phyloP scores from a whole-genome alignment of 1,284 basidiomycete genomes.

The Cystobasidium sp. region DNA sequence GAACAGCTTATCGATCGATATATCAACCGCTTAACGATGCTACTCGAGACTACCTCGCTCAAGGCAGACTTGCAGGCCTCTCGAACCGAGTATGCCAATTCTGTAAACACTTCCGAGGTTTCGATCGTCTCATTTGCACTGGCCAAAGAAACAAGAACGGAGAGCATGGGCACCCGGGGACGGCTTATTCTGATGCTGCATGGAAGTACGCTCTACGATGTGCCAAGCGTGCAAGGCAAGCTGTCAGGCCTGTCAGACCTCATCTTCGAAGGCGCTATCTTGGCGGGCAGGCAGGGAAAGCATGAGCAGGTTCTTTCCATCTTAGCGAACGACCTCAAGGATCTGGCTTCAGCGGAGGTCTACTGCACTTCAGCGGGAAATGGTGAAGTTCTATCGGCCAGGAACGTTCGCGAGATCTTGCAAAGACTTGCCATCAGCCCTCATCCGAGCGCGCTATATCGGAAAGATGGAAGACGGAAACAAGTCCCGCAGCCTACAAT shows the following conservation, averaged over 20 bases:
- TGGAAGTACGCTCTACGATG: slow-evolving; percentile 20
- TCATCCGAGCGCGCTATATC: slow-evolving; percentile 29
- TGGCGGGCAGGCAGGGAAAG: slow-evolving; percentile 20
- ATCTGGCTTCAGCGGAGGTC: slow-evolving; percentile 34
- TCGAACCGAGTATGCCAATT: slow-evolving; percentile 21
- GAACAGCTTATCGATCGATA: slow-evolving; percentile 48
- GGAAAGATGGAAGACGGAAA: slow-evolving; percentile 34
- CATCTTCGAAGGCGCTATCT: slow-evolving; percentile 23
- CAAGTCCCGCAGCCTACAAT: not conserved
- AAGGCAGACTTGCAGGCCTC: slow-evolving; percentile 39
- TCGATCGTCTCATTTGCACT: slow-evolving; percentile 28
- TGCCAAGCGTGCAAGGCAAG: not conserved
- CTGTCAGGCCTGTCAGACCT: slow-evolving; percentile 3
- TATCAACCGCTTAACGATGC: slow-evolving; percentile 36
- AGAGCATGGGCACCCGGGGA: slow-evolving; percentile 11
- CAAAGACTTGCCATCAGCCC: slow-evolving; percentile 1
- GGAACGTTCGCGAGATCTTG: slow-evolving; percentile 28
- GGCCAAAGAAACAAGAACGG: not conserved
- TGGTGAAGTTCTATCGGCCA: slow-evolving; percentile 27
- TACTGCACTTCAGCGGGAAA: slow-evolving; percentile 41
- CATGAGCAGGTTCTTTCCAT: slow-evolving; percentile 24
- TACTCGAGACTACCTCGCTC: slow-evolving; percentile 56
- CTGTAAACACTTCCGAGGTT: slow-evolving; percentile 7
- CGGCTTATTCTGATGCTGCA: slow-evolving; percentile 33
- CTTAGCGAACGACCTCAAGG: slow-evolving; percentile 25